Percentiles rank a stretch among this genome's conserved stretches.
Conservation (phyloP, 257 asterid genomes). For the Solanum microdontum region DNA sequence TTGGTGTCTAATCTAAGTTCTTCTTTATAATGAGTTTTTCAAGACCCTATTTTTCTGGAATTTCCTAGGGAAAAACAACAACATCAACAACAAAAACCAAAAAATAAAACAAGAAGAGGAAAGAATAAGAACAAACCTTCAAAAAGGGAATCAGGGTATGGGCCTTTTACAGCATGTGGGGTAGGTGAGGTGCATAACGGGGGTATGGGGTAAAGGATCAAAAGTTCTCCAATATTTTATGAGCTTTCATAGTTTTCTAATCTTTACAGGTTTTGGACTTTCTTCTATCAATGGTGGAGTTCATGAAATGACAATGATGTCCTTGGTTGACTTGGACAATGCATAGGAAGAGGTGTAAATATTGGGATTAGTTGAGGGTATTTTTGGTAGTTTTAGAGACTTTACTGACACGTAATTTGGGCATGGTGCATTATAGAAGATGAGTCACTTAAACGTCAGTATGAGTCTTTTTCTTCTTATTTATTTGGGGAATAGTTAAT, state of each 20-base stretch:
- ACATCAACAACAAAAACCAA: background rate
- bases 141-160: background rate
- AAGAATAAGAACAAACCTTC: background rate
- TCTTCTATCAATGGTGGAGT: background rate
- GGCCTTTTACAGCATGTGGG: background rate
- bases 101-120: background rate
- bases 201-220: background rate
- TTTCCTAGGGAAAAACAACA: background rate
- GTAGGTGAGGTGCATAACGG: accelerated
- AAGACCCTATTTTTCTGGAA: background rate
- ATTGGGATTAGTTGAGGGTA: background rate
- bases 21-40: background rate
- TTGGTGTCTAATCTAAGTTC: background rate
- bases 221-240: background rate
- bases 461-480: background rate
- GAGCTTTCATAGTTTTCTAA: background rate
- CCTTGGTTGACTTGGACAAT: background rate
- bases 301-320: background rate
- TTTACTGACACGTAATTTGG: background rate
- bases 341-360: background rate
- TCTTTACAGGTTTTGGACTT: background rate
- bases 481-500: background rate
- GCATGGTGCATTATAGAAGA: background rate
- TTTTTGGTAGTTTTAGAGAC: background rate
- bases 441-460: background rate